These are phyloP conservation scores for Phialocephala sp. DNA, from an alignment of 2,329 filamentous ascomycete genomes.

Conservation along the genomic window DNA sequence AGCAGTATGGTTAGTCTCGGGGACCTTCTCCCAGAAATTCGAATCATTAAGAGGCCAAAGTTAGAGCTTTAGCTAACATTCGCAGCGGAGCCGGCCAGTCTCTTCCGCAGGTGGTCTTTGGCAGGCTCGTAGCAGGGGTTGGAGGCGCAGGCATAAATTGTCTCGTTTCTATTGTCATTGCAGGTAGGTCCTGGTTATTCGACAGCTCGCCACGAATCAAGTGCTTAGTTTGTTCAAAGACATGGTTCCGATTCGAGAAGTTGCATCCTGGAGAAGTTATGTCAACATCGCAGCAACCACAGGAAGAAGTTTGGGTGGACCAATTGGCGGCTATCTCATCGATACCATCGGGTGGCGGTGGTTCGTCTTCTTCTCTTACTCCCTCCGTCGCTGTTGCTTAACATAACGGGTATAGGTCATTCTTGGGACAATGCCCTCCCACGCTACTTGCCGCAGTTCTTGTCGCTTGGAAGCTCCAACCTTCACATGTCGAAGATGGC, in stretches of 20 bases:
- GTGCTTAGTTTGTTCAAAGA: slow-evolving; percentile 43
- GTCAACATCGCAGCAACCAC: slow-evolving; percentile 58
- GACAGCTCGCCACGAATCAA: not conserved
- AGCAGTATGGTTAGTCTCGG: slow-evolving; percentile 47
- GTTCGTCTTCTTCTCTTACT: slow-evolving; percentile 44
- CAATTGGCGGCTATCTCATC: slow-evolving; percentile 62
- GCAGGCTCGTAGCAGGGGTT: slow-evolving; percentile 57
- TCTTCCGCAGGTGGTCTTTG: slow-evolving; percentile 56
- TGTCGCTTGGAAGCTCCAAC: slow-evolving; percentile 32
- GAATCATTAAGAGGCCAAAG: not conserved
- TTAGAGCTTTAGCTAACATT: not conserved
- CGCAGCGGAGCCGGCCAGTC: slow-evolving; percentile 50
- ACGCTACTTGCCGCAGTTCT: slow-evolving; percentile 56
- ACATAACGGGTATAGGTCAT: slow-evolving; percentile 48
- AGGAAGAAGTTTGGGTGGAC: slow-evolving; percentile 58
- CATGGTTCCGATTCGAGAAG: slow-evolving; percentile 56
- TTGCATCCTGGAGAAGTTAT: slow-evolving; percentile 59
- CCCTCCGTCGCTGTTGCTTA: not conserved
- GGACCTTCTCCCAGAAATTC: slow-evolving; percentile 20
- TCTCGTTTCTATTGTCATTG: slow-evolving; percentile 57
- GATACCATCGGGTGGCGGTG: slow-evolving; percentile 71
- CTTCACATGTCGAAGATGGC: slow-evolving; percentile 29
- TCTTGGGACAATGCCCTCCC: slow-evolving; percentile 62
- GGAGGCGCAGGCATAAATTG: slow-evolving; percentile 57
- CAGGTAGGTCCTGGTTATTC: slow-evolving; percentile 46